Evolutionary conservation across 1,284 basidiomycete species (phyloP).

Genomic region (Apiotrichum domesticum): DNA sequence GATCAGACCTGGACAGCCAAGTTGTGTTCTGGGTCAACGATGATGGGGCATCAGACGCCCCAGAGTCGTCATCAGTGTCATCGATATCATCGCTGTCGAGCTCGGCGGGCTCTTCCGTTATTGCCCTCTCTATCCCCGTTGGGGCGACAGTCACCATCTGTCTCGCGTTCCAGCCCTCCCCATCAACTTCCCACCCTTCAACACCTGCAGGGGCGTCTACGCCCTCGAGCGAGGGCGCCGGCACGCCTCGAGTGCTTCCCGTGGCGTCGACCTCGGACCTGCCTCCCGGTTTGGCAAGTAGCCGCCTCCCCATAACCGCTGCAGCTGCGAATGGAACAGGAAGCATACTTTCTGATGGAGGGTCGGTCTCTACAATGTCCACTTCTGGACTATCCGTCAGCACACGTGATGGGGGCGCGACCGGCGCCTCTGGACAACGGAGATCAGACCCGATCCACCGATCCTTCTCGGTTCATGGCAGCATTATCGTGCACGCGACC

Average conservation of each 20-base stretch:
- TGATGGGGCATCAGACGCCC: constrained; percentile 12
- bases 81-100: constrained; percentile 24
- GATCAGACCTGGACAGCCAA: constrained; percentile 33
- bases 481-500: constrained; percentile 34
- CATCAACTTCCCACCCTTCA: constrained; percentile 15
- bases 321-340: background rate
- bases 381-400: constrained; percentile 1
- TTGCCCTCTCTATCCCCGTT: constrained; percentile 23
- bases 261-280: constrained; percentile 12
- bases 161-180: constrained; percentile 35
- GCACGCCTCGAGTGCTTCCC: constrained; percentile 33
- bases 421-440: constrained; percentile 5
- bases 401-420: background rate
- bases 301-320: constrained; percentile 8
- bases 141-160: constrained; percentile 21
- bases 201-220: constrained; percentile 14
- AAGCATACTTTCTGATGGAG: constrained; percentile 8
- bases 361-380: background rate
- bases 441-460: constrained; percentile 34
- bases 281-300: constrained; percentile 3
- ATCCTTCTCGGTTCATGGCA: constrained; percentile 41
- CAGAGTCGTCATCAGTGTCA: constrained; percentile 24
- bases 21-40: constrained; percentile 37
- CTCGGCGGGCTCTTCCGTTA: constrained; percentile 17
- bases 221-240: constrained; percentile 25